A percentile compares a stretch with the other conserved stretches of the same genome.
phyloP scores from a whole-genome alignment of 2,329 filamentous ascomycete species.

The Pezicula carpinea region DNA sequence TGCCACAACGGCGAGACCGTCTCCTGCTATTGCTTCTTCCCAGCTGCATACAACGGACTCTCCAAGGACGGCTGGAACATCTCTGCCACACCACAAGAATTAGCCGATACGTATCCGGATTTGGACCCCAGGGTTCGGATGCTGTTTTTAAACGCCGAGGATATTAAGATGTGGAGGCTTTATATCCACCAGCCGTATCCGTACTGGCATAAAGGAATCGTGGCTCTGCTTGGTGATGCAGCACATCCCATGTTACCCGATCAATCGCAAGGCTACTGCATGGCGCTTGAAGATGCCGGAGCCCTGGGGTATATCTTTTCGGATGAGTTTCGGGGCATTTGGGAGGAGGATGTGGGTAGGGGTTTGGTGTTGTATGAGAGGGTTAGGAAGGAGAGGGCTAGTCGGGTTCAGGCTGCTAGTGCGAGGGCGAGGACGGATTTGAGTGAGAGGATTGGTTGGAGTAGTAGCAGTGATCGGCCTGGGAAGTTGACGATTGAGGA shows the following conservation, averaged over 20 bases:
- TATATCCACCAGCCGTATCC: slow-evolving; percentile 51
- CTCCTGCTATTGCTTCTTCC: slow-evolving; percentile 69
- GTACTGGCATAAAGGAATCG: slow-evolving; percentile 45
- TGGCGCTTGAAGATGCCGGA: slow-evolving; percentile 37
- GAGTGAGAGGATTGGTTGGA: slow-evolving; percentile 28
- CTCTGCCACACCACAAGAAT: slow-evolving; percentile 7
- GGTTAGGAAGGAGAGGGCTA: slow-evolving; percentile 48
- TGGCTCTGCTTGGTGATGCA: slow-evolving; percentile 60
- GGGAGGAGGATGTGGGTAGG: slow-evolving; percentile 36
- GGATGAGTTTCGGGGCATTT: slow-evolving; percentile 28
- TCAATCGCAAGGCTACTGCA: slow-evolving; percentile 54
- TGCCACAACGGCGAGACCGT: slow-evolving; percentile 62
- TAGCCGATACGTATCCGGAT: slow-evolving; percentile 11
- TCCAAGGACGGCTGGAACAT: slow-evolving; percentile 14
- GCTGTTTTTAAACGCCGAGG: slow-evolving; percentile 21
- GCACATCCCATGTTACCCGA: slow-evolving; percentile 67
- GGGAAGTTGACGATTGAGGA: slow-evolving; percentile 30
- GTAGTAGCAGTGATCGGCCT: slow-evolving; percentile 19
- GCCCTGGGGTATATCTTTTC: slow-evolving; percentile 33
- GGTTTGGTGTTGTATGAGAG: slow-evolving; percentile 45
- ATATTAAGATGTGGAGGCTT: slow-evolving; percentile 26
- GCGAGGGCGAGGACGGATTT: slow-evolving; percentile 42
- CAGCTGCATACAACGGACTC: slow-evolving; percentile 26
- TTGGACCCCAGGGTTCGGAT: slow-evolving; percentile 5
- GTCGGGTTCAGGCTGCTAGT: slow-evolving; percentile 51